Evolutionary conservation across 2,329 filamentous ascomycete species (phyloP), one percentile per base, ranked within the genome.

Genomic region (Colletotrichum destructivum): DNA sequence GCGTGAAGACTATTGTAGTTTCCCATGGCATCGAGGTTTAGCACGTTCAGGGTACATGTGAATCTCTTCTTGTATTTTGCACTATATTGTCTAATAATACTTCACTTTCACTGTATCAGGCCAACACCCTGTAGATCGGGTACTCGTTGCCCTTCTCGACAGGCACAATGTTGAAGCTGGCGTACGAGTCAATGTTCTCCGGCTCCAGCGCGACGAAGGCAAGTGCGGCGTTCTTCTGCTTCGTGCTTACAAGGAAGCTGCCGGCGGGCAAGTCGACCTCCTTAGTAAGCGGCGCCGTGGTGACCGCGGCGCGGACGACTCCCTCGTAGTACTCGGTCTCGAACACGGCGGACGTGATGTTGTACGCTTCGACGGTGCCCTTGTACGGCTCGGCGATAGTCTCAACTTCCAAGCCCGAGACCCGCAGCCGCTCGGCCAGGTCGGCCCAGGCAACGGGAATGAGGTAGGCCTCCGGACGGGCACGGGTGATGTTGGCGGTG

Each of bases 111-210:
- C 18, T 13, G 6, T 1, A 1, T 57, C 9, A 71, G 0, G 66
- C 49, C 54, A 72, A n/a, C 13, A 79, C 66, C 3, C 78, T 74
- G 51, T 77, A 81, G 5, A 81, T 62, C 7, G 77, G 79, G 55
- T 80, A 81, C 62, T 81, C 79, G 46, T 81, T 78, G 0, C 77
- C 77, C 8, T 44, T 65, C 8, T 74, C 65, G 1, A 79, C 66
- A 1, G 79, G 79, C 4, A 81, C 73, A 16, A 81, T 76, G 60
- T 79, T 80, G 26, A 76, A 77, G 9, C 76, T 79, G 0, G 75
- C 79, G 35, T 79, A 81, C 4, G 79, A 81, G 59, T 81, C 79
- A n/a, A 78, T 77, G 21, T 78, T 78, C 74, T 81, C 79, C 4
- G 79, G 79, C 74, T 81, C 79, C 3, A 81, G 69, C 2, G 76